Base-by-base conservation (phyloP, 129 eudicot species). In the Smallanthus sonchifolius region DNA sequence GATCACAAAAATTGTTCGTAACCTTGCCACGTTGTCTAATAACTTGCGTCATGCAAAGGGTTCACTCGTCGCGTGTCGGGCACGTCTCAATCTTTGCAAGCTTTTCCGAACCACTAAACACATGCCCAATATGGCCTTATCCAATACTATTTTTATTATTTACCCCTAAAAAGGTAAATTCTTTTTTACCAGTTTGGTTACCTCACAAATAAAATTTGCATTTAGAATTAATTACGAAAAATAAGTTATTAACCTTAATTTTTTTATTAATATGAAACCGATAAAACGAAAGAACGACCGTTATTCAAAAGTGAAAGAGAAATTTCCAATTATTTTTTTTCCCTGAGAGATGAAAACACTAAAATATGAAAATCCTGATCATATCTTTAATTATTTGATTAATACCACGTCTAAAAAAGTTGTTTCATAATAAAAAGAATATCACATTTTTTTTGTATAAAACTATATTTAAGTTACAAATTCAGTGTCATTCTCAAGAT, bases 11-110 rank as follows among this genome's bases (percentile, higher is more conserved):
- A 70, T 28, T 49, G 28, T 78, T 63, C 59, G 42, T 19, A 71
- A 78, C 11, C 28, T 16, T 72, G 83, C 78, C 78, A 72, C 78
- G 83, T 79, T 65, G 83, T 66, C 78, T 72, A 72, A 79, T 79
- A 51, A 72, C 34, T 54, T 54, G 15, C 73, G 69, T 79, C 78
- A 79, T 79, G 61, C 62, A 61, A 19, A 40, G 19, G 44, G 2
- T 61, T 77, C 54, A 47, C 62, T 65, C 24, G 47, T 79, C 68
- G 32, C 83, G 73, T 79, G 62, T 73, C 68, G 51, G 74, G 40
- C 78, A 79, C 83, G 83, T 79, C 74, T 65, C 74, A 79, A 19
- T 40, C 34, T 75, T 24, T 49, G 35, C 75, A 62, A 34, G 38
- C 63, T 36, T 74, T 74, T 74, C 20, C 7, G 32, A 32, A 60